Percentiles rank a stretch among this genome's conserved stretches.
Evolutionary conservation across 305 asterid species (phyloP).

Genomic region (Striga hermonthica): DNA sequence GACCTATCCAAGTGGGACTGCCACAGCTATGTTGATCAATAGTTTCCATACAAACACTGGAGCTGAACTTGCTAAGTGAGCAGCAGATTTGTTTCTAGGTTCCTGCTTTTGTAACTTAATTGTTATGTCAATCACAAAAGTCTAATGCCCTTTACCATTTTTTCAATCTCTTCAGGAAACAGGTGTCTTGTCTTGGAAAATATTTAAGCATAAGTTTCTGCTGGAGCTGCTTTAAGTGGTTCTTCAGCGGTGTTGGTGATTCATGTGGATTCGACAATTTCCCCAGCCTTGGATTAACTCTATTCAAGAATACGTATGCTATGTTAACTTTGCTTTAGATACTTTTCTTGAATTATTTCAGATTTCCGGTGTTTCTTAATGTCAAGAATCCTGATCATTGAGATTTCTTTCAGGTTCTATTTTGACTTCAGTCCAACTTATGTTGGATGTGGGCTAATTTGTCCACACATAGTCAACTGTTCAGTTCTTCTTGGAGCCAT

Average conservation of each 20-base stretch:
- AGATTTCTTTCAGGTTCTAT: constrained; percentile 68
- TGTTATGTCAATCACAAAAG: constrained; percentile 17
- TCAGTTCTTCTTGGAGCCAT: constrained; percentile 94
- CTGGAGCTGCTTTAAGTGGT: constrained; percentile 98
- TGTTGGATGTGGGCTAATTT: constrained; percentile 93
- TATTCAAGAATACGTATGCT: constrained; percentile 76
- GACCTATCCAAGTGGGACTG: constrained; percentile 97
- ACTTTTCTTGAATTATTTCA: constrained; percentile 8
- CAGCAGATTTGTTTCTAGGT: constrained; percentile 17
- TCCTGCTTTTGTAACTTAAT: constrained; percentile 12
- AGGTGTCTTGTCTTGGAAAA: constrained; percentile 83
- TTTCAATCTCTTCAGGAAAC: constrained; percentile 62
- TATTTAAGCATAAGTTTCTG: constrained; percentile 84
- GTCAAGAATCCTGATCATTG: constrained; percentile 32
- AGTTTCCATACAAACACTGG: constrained; percentile 93
- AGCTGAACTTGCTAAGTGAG: constrained; percentile 91
- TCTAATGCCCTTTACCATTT: neutral
- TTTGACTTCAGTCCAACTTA: constrained; percentile 95
- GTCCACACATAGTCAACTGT: constrained; percentile 94
- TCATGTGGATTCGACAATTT: constrained; percentile 94
- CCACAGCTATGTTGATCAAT: constrained; percentile 94
- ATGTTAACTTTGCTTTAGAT: constrained; percentile 15
- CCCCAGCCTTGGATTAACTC: constrained; percentile 76
- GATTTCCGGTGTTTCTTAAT: constrained; percentile 14
- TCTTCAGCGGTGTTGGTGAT: constrained; percentile 92